A percentile compares a stretch with the other conserved stretches of the same genome.
These are phyloP conservation scores for Corchorus olitorius DNA, from an alignment of 345 rosid species.

Conservation along the genomic window DNA sequence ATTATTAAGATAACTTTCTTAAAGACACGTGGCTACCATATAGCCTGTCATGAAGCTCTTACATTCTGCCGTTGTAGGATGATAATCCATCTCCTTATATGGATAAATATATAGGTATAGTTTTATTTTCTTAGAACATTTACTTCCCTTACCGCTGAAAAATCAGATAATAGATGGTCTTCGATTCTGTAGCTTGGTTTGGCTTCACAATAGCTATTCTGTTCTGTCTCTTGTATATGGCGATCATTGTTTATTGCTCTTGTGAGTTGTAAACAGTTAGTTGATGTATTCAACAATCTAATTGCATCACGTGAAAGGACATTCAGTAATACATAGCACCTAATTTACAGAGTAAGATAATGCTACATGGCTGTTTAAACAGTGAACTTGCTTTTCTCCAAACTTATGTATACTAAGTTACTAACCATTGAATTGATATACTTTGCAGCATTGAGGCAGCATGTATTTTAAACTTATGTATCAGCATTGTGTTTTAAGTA, in stretches of 20 bases:
- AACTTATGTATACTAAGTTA: neutral
- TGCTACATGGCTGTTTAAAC: conserved; percentile 8
- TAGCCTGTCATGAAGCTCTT: conserved; percentile 5
- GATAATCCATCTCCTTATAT: neutral
- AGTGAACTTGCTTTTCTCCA: conserved; percentile 6
- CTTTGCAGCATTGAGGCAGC: conserved; percentile 91
- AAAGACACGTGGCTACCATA: neutral
- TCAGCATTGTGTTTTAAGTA: too few species aligned
- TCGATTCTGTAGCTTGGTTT: neutral
- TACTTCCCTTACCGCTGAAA: neutral
- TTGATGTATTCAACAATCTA: neutral
- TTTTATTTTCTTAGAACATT: neutral
- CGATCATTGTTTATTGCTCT: neutral
- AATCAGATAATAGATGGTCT: neutral
- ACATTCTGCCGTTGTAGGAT: neutral
- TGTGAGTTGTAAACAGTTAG: neutral
- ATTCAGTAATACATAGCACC: neutral
- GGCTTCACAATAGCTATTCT: neutral
- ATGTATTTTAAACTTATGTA: conserved; percentile 38
- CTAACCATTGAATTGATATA: conserved; percentile 19
- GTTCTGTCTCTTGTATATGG: neutral
- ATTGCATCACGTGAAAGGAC: conserved; percentile 4
- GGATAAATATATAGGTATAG: neutral
- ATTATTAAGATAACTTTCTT: neutral
- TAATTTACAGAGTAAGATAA: conserved; percentile 2